Evolutionary conservation across 768 basidiomycete genomes (phyloP).

Genomic region (Auriscalpium vulgare): DNA sequence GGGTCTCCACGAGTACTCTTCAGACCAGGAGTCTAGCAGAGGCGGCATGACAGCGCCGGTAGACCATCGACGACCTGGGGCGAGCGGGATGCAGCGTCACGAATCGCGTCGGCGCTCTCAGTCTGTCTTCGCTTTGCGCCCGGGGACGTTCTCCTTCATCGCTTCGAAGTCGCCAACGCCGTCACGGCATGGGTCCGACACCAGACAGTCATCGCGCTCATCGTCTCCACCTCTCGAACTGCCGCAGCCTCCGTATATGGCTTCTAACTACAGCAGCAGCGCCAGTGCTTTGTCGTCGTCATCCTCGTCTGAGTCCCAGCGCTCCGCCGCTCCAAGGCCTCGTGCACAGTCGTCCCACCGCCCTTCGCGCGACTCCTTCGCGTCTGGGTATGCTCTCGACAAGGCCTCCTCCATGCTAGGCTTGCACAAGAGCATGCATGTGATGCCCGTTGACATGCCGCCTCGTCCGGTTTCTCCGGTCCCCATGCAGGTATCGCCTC

Average conservation of each 20-base stretch:
- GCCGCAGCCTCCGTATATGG: background rate
- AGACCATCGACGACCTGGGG: slow-evolving; percentile 2
- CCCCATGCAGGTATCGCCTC: background rate
- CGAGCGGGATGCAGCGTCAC: slow-evolving; percentile 7
- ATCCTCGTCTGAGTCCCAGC: slow-evolving; percentile 5
- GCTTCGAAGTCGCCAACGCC: background rate
- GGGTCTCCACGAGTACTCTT: slow-evolving; percentile 1
- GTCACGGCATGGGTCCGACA: background rate
- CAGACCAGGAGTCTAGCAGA: background rate
- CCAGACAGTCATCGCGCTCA: background rate
- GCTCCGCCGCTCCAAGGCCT: background rate
- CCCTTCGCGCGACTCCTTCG: slow-evolving; percentile 10
- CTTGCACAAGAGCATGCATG: slow-evolving; percentile 9
- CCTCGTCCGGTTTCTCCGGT: background rate
- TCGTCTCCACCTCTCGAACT: background rate
- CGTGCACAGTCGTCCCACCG: background rate
- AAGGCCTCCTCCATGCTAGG: background rate
- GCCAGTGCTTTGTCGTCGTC: slow-evolving; percentile 10
- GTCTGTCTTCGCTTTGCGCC: slow-evolving; percentile 19
- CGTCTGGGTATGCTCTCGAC: slow-evolving; percentile 2
- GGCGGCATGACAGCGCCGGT: background rate
- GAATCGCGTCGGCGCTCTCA: slow-evolving; percentile 25
- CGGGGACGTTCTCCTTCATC: slow-evolving; percentile 12
- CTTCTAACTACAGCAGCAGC: slow-evolving; percentile 7
- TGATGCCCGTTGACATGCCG: slow-evolving; percentile 10